These are phyloP conservation scores for Parachaetomium inaequale DNA, from an alignment of 495 filamentous ascomycete genomes.

Conservation along the genomic window DNA sequence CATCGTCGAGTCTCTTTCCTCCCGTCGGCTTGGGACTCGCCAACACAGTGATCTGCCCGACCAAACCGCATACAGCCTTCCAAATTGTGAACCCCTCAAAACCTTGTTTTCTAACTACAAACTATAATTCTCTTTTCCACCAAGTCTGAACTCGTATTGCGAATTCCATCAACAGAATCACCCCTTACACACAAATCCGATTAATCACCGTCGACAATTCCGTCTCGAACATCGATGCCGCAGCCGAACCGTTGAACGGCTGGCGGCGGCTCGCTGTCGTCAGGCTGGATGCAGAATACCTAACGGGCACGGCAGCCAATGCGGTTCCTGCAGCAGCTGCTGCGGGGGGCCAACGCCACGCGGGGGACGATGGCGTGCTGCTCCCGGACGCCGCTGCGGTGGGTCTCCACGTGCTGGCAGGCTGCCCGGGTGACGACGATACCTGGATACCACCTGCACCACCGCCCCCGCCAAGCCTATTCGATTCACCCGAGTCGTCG, in stretches of 20 bases:
- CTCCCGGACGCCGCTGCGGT: not conserved
- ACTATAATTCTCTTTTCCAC: no score
- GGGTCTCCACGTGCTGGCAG: not conserved
- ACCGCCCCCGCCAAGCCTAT: not conserved
- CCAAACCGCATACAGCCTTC: no score
- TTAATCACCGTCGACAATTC: not conserved
- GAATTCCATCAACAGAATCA: not conserved
- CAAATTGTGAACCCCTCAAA: no score
- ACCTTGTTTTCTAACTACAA: no score
- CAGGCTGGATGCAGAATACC: not conserved
- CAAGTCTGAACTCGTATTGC: no score
- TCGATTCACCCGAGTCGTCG: not conserved
- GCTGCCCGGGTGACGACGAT: no score
- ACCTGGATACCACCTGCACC: not conserved
- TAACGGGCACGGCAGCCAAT: not conserved
- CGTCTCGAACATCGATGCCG: not conserved
- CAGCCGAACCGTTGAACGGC: not conserved
- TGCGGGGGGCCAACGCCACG: not conserved
- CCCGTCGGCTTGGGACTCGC: no score
- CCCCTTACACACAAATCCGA: not conserved
- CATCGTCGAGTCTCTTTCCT: no score
- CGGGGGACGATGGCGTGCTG: conserved; percentile 5
- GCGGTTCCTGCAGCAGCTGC: not conserved
- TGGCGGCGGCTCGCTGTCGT: not conserved
- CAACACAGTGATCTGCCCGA: no score